Base-by-base conservation (phyloP, 108 stramenopile species). In the Nannochloropsis oceanica region DNA sequence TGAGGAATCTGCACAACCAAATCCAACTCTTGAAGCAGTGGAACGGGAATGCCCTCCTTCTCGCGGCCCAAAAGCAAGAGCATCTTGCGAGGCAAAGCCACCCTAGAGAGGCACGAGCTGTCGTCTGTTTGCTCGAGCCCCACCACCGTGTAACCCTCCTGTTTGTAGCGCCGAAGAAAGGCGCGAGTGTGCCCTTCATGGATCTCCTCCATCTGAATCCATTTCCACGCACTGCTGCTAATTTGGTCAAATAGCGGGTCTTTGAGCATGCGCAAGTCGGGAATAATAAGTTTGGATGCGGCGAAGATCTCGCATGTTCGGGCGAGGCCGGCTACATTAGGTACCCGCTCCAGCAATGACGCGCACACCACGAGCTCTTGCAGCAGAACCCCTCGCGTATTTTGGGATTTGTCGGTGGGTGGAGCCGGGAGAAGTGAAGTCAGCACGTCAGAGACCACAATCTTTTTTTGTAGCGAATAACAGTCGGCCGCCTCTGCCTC, bases 1-100 rank as follows among this genome's bases (percentile, higher is more conserved):
- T 98, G 97, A 18, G 97, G 97, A 84, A 98, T 96, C 88, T 98
- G 96, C 44, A 96, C 93, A 86, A 96, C 96, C n/a, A 92, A 85
- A 83, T 98, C 97, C 43, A 96, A 94, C 43, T 93, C 91, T 25
- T 95, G 92, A 22, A 98, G 89, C 80, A 94, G 94, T 43, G 95
- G 92, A 1, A 96, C 93, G 0, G 96, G 96, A 11, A 97, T 92
- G 8, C 96, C 97, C 82, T 95, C 95, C 81, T 97, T 96, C 86
- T 98, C 97, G 84, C 94, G 94, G 13, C 97, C 97, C 18, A 98
- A 84, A 25, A 98, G 86, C 42, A 98, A 81, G 27, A 95, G 92
- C 13, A 91, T 94, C 26, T 92, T 92, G 44, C 82, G 81, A 27
- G 93, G 95, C 85, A 96, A 95, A 12, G 42, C 43, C 43, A 88